Conservation (phyloP, 495 filamentous ascomycete genomes). For the Xylaria nigripes region DNA sequence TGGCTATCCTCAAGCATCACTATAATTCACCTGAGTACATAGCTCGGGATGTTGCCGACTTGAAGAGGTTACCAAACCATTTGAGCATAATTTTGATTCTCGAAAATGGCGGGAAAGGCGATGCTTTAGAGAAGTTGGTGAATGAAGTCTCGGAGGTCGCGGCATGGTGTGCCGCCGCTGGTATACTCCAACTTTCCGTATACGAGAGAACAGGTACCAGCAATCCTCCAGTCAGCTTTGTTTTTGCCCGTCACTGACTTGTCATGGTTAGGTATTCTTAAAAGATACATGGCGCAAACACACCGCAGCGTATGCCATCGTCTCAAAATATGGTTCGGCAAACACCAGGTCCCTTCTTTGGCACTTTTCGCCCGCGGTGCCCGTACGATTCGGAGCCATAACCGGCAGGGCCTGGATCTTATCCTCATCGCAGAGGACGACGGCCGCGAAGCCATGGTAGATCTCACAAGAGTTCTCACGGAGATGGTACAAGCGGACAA, state of each 20-base stretch:
- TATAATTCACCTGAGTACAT: constrained; percentile 90
- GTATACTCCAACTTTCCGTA: constrained; percentile 75
- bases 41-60: constrained; percentile 68
- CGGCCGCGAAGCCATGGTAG: constrained; percentile 85
- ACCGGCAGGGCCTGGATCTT: constrained; percentile 39
- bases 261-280: constrained; percentile 59
- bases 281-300: constrained; percentile 69
- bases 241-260: constrained; percentile 8
- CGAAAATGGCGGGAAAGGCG: constrained; percentile 58
- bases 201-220: constrained; percentile 78
- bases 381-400: constrained; percentile 41
- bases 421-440: constrained; percentile 84
- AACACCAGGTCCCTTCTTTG: constrained; percentile 52
- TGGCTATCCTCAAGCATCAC: constrained; percentile 81
- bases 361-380: constrained; percentile 70
- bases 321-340: constrained; percentile 76
- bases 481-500: constrained; percentile 92
- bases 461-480: constrained; percentile 87
- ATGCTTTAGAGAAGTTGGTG: constrained; percentile 69
- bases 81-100: constrained; percentile 77
- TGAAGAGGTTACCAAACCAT: constrained; percentile 69
- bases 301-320: constrained; percentile 65
- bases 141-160: constrained; percentile 84
- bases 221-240: background rate
- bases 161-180: constrained; percentile 83